phyloP scores from a whole-genome alignment of 176 grass and related monocot species.

The Oryza meridionalis region DNA sequence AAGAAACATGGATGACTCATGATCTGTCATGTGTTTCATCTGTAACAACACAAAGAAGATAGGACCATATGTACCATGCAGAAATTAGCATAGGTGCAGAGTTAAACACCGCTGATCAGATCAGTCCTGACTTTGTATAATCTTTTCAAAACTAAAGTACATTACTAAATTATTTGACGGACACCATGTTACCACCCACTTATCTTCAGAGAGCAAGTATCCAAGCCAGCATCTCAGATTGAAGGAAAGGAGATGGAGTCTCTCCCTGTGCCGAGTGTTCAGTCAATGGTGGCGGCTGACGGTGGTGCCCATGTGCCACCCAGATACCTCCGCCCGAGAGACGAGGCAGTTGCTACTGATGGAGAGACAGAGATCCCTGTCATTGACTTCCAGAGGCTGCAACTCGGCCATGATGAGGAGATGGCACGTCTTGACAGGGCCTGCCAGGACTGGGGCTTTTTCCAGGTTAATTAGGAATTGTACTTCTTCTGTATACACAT shows the following conservation, averaged over 20 bases:
- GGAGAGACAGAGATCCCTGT: conserved; percentile 20
- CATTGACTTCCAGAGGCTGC: conserved; percentile 31
- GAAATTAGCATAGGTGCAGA: too few relatives aligned
- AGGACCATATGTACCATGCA: too few relatives aligned
- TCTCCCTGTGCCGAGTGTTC: conserved; percentile 52
- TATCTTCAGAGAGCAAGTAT: not conserved
- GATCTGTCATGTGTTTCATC: too few relatives aligned
- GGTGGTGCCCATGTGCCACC: conserved; percentile 8
- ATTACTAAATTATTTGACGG: not conserved
- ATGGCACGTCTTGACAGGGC: conserved; percentile 37
- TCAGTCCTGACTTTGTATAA: not conserved
- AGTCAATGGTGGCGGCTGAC: conserved; percentile 26
- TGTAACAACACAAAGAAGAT: too few relatives aligned
- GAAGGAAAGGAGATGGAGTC: conserved; percentile 33
- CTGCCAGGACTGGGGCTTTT: conserved; percentile 69
- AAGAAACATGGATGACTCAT: too few relatives aligned
- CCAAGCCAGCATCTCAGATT: not conserved
- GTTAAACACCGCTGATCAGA: not conserved
- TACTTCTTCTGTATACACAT: not conserved
- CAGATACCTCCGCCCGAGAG: conserved; percentile 38
- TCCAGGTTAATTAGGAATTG: conserved; percentile 39
- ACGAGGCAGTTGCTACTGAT: not conserved
- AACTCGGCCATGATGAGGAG: conserved; percentile 6
- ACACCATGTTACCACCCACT: not conserved
- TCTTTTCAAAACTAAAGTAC: not conserved